A percentile compares a stretch with the other conserved stretches of the same genome.
phyloP scores from a whole-genome alignment of 768 basidiomycete genomes.

The Hericium erinaceus region DNA sequence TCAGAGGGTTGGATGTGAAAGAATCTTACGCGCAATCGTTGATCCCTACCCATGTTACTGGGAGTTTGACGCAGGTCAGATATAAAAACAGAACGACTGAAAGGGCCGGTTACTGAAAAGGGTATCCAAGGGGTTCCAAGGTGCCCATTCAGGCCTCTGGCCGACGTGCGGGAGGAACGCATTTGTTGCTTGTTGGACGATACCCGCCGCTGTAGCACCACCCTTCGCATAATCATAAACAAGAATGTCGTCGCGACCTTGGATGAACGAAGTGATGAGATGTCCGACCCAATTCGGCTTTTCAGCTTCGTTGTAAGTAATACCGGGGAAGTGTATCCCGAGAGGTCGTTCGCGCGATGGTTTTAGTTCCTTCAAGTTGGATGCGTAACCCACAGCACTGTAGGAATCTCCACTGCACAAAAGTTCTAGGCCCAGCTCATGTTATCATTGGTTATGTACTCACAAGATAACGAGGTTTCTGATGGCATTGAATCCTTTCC shows the following conservation, averaged over 20 bases:
- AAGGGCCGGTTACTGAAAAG: conserved; percentile 18
- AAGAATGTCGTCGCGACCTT: conserved; percentile 26
- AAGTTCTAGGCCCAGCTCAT: neutral
- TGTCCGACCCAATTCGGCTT: conserved; percentile 57
- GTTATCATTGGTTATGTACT: conserved; percentile 11
- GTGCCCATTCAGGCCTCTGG: conserved; percentile 18
- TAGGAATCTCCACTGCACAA: conserved; percentile 51
- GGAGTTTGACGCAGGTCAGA: neutral
- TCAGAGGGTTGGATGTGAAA: neutral
- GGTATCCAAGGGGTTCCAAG: conserved; percentile 16
- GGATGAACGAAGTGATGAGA: conserved; percentile 32
- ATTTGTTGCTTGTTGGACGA: conserved; percentile 30
- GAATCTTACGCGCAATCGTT: conserved; percentile 49
- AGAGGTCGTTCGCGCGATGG: conserved; percentile 38
- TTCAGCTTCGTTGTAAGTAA: conserved; percentile 35
- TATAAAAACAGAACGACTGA: too few relatives aligned
- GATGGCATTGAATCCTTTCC: conserved; percentile 30
- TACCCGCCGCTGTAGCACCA: conserved; percentile 36
- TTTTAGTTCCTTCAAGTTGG: conserved; percentile 3
- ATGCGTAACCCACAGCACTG: conserved; percentile 28
- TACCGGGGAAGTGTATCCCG: conserved; percentile 41
- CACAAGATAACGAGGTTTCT: conserved; percentile 46
- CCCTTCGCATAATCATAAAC: conserved; percentile 53
- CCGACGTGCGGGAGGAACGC: conserved; percentile 28
- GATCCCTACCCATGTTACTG: conserved; percentile 40